Percentiles rank a stretch among this genome's conserved stretches.
Conservation (phyloP, 169 alveolate species). For the Sarcocystis neurona region DNA sequence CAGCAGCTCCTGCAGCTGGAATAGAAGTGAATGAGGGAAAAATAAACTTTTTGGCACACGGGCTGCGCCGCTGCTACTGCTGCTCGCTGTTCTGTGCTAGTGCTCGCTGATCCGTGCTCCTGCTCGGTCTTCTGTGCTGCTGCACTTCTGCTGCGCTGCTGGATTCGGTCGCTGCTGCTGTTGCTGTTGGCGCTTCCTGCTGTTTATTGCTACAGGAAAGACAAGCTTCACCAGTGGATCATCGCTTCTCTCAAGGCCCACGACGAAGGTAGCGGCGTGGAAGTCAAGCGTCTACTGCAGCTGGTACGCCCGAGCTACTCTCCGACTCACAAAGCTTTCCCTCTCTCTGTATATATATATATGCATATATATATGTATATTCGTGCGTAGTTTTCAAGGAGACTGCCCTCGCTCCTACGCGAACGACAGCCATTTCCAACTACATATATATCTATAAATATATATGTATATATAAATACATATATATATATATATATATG, state of each 20-base stretch:
- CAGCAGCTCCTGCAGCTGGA: no score
- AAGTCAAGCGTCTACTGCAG: background rate
- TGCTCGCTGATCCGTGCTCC: background rate
- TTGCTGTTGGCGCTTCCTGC: background rate
- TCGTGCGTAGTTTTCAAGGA: no score
- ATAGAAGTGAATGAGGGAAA: background rate
- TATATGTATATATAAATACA: no score
- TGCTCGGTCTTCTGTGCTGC: background rate
- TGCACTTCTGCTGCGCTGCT: background rate
- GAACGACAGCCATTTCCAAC: no score
- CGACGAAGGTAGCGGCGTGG: conserved; percentile 23
- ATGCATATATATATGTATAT: no score
- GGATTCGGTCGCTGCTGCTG: background rate
- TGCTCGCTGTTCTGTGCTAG: background rate
- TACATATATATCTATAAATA: no score
- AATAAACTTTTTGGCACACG: no score
- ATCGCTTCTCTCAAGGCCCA: background rate
- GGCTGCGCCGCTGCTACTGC: background rate
- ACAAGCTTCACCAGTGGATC: conserved; percentile 19
- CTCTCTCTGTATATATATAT: no score
- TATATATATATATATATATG: no score
- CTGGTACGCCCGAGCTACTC: background rate
- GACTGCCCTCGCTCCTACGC: no score
- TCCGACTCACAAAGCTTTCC: background rate
- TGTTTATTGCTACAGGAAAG: background rate